phyloP scores from a whole-genome alignment of 345 rosid genomes.

The Pistacia vera region DNA sequence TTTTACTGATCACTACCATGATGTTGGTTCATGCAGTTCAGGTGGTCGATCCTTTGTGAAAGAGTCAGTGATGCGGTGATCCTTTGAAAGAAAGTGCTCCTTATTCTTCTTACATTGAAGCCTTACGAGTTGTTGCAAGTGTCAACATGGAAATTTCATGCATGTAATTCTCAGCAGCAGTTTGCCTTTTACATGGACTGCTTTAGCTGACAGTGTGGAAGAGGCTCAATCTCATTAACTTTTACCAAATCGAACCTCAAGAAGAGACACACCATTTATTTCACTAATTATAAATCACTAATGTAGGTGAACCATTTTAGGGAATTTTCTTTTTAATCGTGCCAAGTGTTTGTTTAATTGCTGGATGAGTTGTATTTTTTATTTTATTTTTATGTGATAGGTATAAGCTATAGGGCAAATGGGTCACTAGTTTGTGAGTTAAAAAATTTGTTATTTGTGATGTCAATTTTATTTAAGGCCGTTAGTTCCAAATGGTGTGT shows the following conservation, averaged over 20 bases:
- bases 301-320: constrained; percentile 8
- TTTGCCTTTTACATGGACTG: neutral
- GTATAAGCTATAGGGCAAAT: neutral
- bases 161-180: neutral
- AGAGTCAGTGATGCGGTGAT: constrained; percentile 78
- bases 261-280: constrained; percentile 14
- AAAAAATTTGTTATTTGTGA: neutral
- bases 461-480: neutral
- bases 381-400: neutral
- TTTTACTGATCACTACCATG: neutral
- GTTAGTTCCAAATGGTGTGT: neutral
- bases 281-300: neutral
- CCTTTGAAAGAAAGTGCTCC: constrained; percentile 3
- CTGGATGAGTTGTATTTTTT: constrained; percentile 1
- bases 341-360: constrained; percentile 8
- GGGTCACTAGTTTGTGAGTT: neutral
- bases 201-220: constrained; percentile 5
- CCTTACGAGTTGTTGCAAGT: constrained; percentile 9
- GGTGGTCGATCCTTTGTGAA: constrained; percentile 89
- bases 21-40: constrained; percentile 55
- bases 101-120: constrained; percentile 12
- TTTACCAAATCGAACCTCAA: constrained; percentile 1
- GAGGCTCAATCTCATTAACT: constrained; percentile 8
- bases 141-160: constrained; percentile 9
- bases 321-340: constrained; percentile 4